Percentiles rank a stretch among this genome's conserved stretches.
Evolutionary conservation across 169 alveolate species (phyloP).

Genomic region (Babesia ovata): DNA sequence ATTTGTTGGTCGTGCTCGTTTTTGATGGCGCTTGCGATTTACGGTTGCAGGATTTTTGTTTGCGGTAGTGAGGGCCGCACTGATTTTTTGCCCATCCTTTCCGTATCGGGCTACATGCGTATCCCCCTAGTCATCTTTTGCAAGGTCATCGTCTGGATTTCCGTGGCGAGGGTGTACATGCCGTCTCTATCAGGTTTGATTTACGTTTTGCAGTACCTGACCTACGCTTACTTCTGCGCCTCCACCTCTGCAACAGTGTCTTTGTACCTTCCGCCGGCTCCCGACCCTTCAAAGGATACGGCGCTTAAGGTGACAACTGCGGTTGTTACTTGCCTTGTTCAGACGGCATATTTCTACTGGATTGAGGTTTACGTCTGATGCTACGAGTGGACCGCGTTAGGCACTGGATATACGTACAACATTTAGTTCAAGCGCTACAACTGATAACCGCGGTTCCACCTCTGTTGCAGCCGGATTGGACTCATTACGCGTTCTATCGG

Average conservation of each 20-base stretch:
- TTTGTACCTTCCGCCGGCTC: constrained; percentile 12
- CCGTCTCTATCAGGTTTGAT: constrained; percentile 1
- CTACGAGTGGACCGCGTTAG: no score
- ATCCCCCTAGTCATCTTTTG: constrained; percentile 38
- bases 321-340: constrained; percentile 3
- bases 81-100: constrained; percentile 12
- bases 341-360: constrained; percentile 16
- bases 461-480: no score
- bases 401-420: no score
- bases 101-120: constrained; percentile 52
- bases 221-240: constrained; percentile 12
- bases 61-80: not conserved
- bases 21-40: constrained; percentile 39
- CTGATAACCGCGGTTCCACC: no score
- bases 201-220: not conserved
- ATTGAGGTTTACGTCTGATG: constrained; percentile 11
- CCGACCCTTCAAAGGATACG: constrained; percentile 1
- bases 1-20: constrained; percentile 33
- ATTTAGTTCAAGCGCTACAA: no score
- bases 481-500: no score
- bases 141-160: constrained; percentile 23
- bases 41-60: not conserved
- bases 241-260: constrained; percentile 16
- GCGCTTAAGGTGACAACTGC: constrained; percentile 1
- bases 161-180: not conserved